phyloP scores from a whole-genome alignment of 345 rosid species.

The Rhodomyrtus tomentosa region DNA sequence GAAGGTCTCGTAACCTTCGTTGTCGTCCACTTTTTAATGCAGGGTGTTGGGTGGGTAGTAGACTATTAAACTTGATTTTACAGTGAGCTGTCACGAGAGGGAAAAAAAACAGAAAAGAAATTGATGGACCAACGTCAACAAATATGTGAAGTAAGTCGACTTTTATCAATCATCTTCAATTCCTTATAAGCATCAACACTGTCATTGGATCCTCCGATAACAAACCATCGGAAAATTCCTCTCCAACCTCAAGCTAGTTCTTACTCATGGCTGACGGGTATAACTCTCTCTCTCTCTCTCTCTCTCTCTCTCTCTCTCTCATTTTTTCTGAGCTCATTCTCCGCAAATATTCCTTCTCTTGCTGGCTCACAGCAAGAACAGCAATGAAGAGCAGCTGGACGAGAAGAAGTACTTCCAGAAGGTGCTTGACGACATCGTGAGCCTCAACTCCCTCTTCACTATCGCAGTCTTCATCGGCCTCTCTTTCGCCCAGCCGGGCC shows the following conservation, averaged over 20 bases:
- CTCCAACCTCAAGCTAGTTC: no score
- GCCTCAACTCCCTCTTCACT: conserved; percentile 7
- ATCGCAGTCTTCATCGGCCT: conserved; percentile 1
- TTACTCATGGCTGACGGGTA: not conserved
- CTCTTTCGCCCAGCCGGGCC: conserved; percentile 3
- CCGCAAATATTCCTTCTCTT: not conserved
- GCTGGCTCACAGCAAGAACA: not conserved
- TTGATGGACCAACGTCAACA: not conserved
- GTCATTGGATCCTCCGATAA: not conserved
- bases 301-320: not conserved
- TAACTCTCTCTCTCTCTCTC: not conserved
- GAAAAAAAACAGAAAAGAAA: no score
- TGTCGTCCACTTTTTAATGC: no score
- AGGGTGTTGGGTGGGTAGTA: no score
- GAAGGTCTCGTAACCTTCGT: no score
- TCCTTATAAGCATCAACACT: not conserved
- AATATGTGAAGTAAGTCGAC: not conserved
- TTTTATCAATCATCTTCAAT: not conserved
- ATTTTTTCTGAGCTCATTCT: not conserved
- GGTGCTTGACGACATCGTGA: conserved; percentile 3
- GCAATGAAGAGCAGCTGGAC: not conserved
- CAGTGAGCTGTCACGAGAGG: not conserved
- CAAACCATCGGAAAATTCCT: not conserved
- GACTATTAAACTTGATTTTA: no score
- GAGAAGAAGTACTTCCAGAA: conserved; percentile 2